Conservation (phyloP, 2,329 filamentous ascomycete species). For the Penicillium crustosum region DNA sequence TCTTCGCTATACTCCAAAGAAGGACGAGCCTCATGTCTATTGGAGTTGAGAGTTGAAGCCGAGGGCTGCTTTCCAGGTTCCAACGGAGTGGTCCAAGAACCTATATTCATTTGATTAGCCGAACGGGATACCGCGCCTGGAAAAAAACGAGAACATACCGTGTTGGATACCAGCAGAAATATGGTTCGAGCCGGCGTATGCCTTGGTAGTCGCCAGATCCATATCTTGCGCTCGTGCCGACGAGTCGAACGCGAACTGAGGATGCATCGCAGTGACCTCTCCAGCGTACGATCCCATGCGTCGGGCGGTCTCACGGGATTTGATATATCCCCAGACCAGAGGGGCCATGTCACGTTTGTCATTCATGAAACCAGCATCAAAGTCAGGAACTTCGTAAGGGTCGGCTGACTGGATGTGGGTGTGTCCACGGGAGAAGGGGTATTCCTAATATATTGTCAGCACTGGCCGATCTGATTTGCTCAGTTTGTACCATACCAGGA, state of each 20-base stretch:
- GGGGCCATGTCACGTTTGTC: constrained; percentile 81
- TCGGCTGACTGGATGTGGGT: constrained; percentile 71
- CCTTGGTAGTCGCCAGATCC: constrained; percentile 72
- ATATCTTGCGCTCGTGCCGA: constrained; percentile 69
- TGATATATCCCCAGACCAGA: constrained; percentile 83
- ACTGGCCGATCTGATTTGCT: not conserved
- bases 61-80: constrained; percentile 54
- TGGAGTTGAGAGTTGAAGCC: constrained; percentile 60
- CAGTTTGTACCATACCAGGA: constrained; percentile 48
- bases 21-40: constrained; percentile 59
- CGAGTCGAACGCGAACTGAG: constrained; percentile 70
- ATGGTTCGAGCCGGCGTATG: constrained; percentile 72
- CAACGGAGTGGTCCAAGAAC: constrained; percentile 64
- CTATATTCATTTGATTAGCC: constrained; percentile 15
- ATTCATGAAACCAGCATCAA: constrained; percentile 82
- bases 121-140: not conserved
- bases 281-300: constrained; percentile 77
- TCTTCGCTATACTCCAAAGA: constrained; percentile 65
- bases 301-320: constrained; percentile 75
- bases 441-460: constrained; percentile 49
- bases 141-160: constrained; percentile 44
- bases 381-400: constrained; percentile 73
- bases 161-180: constrained; percentile 70
- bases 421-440: constrained; percentile 71
- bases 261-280: constrained; percentile 67